Conservation (phyloP, 176 grass and related monocot species). For the Tillandsia fasciculata region DNA sequence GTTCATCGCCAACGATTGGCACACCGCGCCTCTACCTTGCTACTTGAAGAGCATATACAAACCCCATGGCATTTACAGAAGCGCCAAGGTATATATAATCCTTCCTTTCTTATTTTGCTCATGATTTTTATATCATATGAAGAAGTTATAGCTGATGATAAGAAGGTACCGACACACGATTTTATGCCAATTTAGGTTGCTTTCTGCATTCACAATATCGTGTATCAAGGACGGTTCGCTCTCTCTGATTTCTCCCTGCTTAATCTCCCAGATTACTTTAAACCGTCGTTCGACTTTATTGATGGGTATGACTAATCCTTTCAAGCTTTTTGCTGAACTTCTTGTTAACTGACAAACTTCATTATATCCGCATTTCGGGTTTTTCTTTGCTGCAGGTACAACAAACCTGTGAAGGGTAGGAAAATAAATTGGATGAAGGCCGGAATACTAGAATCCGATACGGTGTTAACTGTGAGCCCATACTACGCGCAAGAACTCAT, state of each 20-base stretch:
- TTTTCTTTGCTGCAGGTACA: constrained; percentile 37
- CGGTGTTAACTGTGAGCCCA: constrained; percentile 71
- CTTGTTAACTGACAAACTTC: no score
- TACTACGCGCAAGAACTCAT: constrained; percentile 85
- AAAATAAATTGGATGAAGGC: constrained; percentile 99
- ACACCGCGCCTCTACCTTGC: constrained; percentile 55
- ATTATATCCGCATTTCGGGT: no score
- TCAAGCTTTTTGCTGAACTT: no score
- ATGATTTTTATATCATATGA: neutral
- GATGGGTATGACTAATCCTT: constrained; percentile 41
- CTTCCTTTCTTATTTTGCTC: neutral
- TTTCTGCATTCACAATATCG: constrained; percentile 99
- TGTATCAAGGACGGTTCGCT: constrained; percentile 78
- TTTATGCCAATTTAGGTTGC: constrained; percentile 34
- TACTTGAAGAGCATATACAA: constrained; percentile 84
- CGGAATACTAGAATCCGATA: constrained; percentile 54
- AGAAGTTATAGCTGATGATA: neutral
- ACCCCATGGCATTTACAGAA: constrained; percentile 56
- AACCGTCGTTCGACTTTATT: constrained; percentile 73
- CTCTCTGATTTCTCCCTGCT: constrained; percentile 36
- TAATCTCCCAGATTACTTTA: constrained; percentile 70
- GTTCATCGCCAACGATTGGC: constrained; percentile 96
- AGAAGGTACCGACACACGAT: no score
- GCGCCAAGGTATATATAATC: constrained; percentile 49
- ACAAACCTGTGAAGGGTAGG: constrained; percentile 72